Evolutionary conservation across 202 grass and related monocot genomes (phyloP).

Genomic region (Schoenoplectus triqueter): DNA sequence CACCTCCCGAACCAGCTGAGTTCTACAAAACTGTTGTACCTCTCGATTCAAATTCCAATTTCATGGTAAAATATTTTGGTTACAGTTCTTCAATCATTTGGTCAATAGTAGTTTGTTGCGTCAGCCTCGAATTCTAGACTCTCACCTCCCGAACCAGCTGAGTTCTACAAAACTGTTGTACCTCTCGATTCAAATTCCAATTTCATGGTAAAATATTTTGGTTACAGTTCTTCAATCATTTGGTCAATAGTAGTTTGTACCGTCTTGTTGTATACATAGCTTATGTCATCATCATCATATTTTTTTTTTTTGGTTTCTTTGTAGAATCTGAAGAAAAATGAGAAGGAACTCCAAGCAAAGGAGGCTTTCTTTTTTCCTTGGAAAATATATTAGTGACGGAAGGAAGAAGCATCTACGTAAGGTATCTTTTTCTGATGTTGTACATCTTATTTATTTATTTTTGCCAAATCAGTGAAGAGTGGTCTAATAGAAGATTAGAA

Average conservation of each 20-base stretch:
- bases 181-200: no score
- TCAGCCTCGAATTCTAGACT: no score
- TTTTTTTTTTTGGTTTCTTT: slow-evolving; percentile 34
- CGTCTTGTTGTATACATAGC: not conserved
- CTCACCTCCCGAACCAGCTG: no score
- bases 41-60: slow-evolving; percentile 55
- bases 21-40: slow-evolving; percentile 92
- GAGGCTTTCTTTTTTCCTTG: slow-evolving; percentile 44
- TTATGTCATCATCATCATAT: not conserved
- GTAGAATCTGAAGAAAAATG: slow-evolving; percentile 88
- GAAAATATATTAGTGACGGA: slow-evolving; percentile 37
- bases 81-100: no score
- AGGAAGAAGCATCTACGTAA: slow-evolving; percentile 81
- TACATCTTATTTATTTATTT: slow-evolving; percentile 18
- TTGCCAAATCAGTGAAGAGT: no score
- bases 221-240: no score
- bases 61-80: slow-evolving; percentile 25
- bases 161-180: no score
- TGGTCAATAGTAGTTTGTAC: no score
- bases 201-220: no score
- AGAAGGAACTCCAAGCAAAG: slow-evolving; percentile 91
- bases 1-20: slow-evolving; percentile 78
- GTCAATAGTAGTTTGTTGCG: no score
- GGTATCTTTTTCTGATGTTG: slow-evolving; percentile 49
- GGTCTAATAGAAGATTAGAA: no score